Base-by-base conservation (phyloP, 2,329 filamentous ascomycete species). In the Aureobasidium namibiae region DNA sequence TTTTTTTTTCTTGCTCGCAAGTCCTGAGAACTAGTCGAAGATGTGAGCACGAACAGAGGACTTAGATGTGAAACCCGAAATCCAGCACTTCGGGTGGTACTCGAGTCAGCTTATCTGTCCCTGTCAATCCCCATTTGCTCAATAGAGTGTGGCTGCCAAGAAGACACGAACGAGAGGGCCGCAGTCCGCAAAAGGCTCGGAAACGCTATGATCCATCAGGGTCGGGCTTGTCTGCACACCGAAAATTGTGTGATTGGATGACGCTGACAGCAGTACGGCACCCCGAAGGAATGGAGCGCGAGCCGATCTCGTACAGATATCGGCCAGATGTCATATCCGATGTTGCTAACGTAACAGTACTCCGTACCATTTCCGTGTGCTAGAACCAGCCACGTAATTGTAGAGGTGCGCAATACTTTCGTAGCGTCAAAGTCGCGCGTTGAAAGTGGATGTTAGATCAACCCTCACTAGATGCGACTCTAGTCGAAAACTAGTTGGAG, bases 201-300 rank as follows among this genome's bases (percentile, higher is more conserved):
- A 46, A n/a, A n/a, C 53, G 53, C 53, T 38, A 46, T 46, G 44
- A 31, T 46, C 10, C n/a, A 46, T 45, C 39, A 46, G 41, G 31
- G 42, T 46, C 53, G 53, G n/a, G 41, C 31, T 38, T 56, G 52
- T 21, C 41, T 31, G 52, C 42, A 31, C 41, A 46, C 39, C 41
- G 31, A 38, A 46, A 36, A 13, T 26, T 33, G 41, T 56, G 53
- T 45, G 53, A 56, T 56, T 56, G 53, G 53, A 11, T 31, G 33
- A 42, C 6, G 21, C 24, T 31, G 34, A 53, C 49, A 46, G 38
- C 13, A 24, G 50, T 34, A 56, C 38, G 23, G 41, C 41, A 58
- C 23, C n/a, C 54, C 54, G 44, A 58, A 58, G 44, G 54, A 49
- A 58, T 58, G 54, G 54, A 56, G 39, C 41, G 41, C 31, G 10